Evolutionary conservation across 2,329 filamentous ascomycete genomes (phyloP).

Genomic region (Fusarium floridanum): DNA sequence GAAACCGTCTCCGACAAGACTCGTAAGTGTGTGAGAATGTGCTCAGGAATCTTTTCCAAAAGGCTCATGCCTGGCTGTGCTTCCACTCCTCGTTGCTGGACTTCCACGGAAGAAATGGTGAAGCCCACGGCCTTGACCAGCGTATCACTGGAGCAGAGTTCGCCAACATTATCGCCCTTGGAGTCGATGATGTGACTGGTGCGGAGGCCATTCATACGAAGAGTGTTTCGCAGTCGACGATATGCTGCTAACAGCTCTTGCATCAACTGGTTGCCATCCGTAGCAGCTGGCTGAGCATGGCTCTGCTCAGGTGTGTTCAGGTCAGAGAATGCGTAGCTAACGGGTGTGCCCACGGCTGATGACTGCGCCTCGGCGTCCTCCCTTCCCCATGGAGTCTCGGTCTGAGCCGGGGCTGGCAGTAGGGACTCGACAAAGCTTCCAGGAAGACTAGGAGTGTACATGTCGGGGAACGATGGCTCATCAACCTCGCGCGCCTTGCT

Average conservation of each 20-base stretch:
- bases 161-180: constrained; percentile 52
- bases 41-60: constrained; percentile 85
- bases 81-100: constrained; percentile 88
- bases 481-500: constrained; percentile 54
- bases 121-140: constrained; percentile 79
- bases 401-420: constrained; percentile 53
- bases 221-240: constrained; percentile 69
- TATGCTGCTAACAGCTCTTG: constrained; percentile 72
- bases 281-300: constrained; percentile 26
- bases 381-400: constrained; percentile 57
- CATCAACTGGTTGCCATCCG: constrained; percentile 51
- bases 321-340: constrained; percentile 58
- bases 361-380: constrained; percentile 52
- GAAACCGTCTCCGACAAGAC: constrained; percentile 89
- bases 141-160: constrained; percentile 68
- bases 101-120: constrained; percentile 90
- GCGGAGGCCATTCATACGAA: constrained; percentile 66
- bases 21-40: constrained; percentile 86
- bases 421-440: constrained; percentile 55
- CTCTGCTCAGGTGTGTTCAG: constrained; percentile 43
- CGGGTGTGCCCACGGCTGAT: constrained; percentile 54
- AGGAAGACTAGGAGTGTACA: constrained; percentile 54
- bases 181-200: constrained; percentile 53
- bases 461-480: constrained; percentile 46
- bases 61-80: constrained; percentile 80